phyloP scores from a whole-genome alignment of 306 rosid genomes.

The Gleditsia sinensis region DNA sequence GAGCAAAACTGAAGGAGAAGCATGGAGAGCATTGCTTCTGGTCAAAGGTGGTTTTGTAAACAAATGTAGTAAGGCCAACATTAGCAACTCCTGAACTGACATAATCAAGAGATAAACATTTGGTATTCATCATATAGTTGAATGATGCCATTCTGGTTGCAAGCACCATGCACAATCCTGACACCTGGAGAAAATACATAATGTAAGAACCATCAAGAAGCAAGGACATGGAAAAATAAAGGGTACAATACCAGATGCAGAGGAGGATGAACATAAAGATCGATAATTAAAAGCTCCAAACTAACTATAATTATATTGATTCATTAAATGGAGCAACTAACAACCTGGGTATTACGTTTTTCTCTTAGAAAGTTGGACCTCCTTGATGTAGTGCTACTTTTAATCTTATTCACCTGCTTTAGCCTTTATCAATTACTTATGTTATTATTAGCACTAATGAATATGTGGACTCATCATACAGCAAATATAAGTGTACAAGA shows the following conservation, averaged over 20 bases:
- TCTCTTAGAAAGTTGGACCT: not conserved
- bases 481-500: not conserved
- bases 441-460: not conserved
- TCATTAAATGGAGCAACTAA: not conserved
- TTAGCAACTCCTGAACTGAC: conserved; percentile 36
- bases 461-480: not conserved
- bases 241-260: not conserved
- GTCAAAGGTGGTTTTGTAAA: conserved; percentile 35
- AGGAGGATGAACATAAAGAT: not conserved
- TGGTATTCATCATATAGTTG: conserved; percentile 36
- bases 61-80: conserved; percentile 36
- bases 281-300: conserved; percentile 7
- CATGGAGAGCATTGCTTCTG: conserved; percentile 41
- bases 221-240: not conserved
- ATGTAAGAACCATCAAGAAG: conserved; percentile 19
- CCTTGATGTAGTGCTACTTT: not conserved
- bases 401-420: not conserved
- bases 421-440: not conserved
- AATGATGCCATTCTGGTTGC: conserved; percentile 32
- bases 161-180: conserved; percentile 41
- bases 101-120: conserved; percentile 34
- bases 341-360: conserved; percentile 4
- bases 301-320: conserved; percentile 3
- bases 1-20: conserved; percentile 39
- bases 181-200: conserved; percentile 35